Conservation (phyloP, 2,329 filamentous ascomycete species). For the Colletotrichum cordylinicola region DNA sequence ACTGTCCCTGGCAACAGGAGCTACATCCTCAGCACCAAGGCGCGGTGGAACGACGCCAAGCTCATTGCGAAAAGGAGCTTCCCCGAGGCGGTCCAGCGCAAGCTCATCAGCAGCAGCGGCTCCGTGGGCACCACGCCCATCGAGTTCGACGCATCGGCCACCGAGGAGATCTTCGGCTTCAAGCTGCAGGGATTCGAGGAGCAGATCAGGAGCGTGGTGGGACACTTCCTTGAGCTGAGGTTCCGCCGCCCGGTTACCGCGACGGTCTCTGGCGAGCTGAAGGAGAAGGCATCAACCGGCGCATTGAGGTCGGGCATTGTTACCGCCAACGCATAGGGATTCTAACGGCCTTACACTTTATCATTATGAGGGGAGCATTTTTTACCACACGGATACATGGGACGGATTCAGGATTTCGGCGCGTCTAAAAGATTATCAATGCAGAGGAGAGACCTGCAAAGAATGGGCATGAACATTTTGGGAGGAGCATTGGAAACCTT, state of each 20-base stretch:
- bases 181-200: slow-evolving; percentile 37
- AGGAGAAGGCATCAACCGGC: background rate
- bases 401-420: background rate
- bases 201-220: slow-evolving; percentile 36
- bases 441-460: background rate
- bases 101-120: slow-evolving; percentile 7
- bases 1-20: slow-evolving; percentile 34
- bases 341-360: background rate
- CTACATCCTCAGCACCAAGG: slow-evolving; percentile 29
- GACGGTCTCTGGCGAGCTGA: background rate
- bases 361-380: background rate
- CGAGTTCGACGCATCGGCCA: slow-evolving; percentile 31
- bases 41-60: slow-evolving; percentile 42
- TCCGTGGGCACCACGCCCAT: slow-evolving; percentile 1
- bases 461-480: background rate
- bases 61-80: slow-evolving; percentile 39
- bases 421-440: background rate
- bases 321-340: background rate
- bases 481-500: background rate
- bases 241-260: background rate
- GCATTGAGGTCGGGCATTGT: background rate
- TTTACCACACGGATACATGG: background rate
- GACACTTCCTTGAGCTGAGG: slow-evolving; percentile 38
- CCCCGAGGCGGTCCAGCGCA: slow-evolving; percentile 15
- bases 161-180: slow-evolving; percentile 37